Base-by-base conservation (phyloP, 345 rosid genomes). In the Eucalyptus guilfoylei region DNA sequence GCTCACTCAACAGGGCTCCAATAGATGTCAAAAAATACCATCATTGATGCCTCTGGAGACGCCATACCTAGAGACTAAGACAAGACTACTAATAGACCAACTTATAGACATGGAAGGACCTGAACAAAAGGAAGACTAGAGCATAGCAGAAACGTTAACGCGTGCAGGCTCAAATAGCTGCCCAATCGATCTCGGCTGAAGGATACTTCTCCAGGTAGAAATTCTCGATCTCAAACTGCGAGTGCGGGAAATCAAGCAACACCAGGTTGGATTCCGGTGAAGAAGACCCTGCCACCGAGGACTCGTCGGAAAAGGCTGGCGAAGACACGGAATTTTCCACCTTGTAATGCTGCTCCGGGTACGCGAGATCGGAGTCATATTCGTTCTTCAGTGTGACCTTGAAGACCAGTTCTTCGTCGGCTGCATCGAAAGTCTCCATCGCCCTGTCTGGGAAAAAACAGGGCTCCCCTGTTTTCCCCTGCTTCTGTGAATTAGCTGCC, bases 111-210 rank as follows among this genome's bases (percentile, higher is more conserved):
- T 23, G 76, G 37, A 1, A 37, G 21, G 55, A 24, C 64, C 86
- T 64, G 49, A 32, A 64, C 40, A 64, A 64, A 64, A 64, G 40
- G 76, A 14, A 32, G 15, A n/a, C 5, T 64, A 72, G 24, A 64
- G 8, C 44, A 26, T 40, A 23, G 32, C 52, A 44, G 72, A 47
- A 87, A 87, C 45, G 8, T 42, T 16, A 23, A 60, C 72, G 16
- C 6, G 86, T 34, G 44, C 16, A 26, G 45, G 17, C 32, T 80
- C 86, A 89, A 55, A 95, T 95, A 6, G 96, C 96, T 89, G 95
- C 97, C 98, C 98, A 96, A 87, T 97, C 99, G 50, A 97, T 97
- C 94, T 97, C 98, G 91, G 94, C 93, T 4, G 98, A 97, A 24
- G 98, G 99, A 87, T 6, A 94, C 92, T 95, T 97, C 90, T 94